Base-by-base conservation (phyloP, 2,329 filamentous ascomycete genomes). In the Hysterium pulicare region DNA sequence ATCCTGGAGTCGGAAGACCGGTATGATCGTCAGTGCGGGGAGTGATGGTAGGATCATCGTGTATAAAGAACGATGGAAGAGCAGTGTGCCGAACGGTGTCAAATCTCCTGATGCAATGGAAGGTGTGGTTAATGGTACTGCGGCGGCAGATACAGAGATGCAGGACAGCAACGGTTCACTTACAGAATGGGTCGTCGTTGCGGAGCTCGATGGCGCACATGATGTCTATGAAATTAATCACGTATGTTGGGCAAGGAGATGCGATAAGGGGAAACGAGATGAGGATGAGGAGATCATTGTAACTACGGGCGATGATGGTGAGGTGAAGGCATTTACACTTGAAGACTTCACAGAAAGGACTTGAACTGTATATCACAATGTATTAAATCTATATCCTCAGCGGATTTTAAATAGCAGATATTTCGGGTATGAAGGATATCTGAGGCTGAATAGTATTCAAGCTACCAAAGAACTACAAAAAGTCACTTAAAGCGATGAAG, bases 161-260 rank as follows among this genome's bases (percentile, higher is more conserved):
- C 38, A 57, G 42, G 38, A 46, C 15, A 17, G 42, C 11, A n/a
- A n/a, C n/a, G 17, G 41, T 8, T 38, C 48, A 2, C 38, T 59
- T 33, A 79, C 77, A 1, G 76, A 79, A 46, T 97, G 93, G 93
- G 73, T 75, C 5, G 68, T 91, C 3, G 59, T 95, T 13, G 80
- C 82, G 0, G 78, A 79, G n/a, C 61, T 86, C 1, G 75, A 84
- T 36, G 84, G 83, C 24, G 87, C 84, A 2, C 93, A 98, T 64
- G 90, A 89, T 1, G 87, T 94, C 2, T 96, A 91, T 60, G 93
- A 98, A 69, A 78, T 97, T 50, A 98, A 98, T 59, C 90, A 96
- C 66, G 78, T 93, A 37, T 82, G 81, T 2, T 98, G 93, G 93
- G 90, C 89, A 51, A 80, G 77, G 54, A 77, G 90, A 44, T 86